phyloP scores from a whole-genome alignment of 2,329 filamentous ascomycete genomes.

The Beauveria bassiana region DNA sequence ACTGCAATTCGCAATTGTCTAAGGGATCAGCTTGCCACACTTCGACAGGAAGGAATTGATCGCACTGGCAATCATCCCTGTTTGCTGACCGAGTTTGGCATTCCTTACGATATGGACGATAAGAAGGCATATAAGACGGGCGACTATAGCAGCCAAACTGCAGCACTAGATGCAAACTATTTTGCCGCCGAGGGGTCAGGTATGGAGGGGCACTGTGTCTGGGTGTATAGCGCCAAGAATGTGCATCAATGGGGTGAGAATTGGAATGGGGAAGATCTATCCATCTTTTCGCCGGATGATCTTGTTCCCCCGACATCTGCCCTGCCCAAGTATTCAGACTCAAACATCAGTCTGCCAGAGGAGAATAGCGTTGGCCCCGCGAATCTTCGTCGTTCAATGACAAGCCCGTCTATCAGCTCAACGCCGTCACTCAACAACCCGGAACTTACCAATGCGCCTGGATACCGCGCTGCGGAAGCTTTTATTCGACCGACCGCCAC shows the following conservation, averaged over 20 bases:
- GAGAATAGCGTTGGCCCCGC: conserved; percentile 59
- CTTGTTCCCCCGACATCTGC: conserved; percentile 48
- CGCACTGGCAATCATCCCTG: conserved; percentile 84
- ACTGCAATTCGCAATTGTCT: conserved; percentile 91
- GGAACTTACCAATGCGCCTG: conserved; percentile 55
- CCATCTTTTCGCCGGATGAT: conserved; percentile 82
- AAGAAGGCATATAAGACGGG: conserved; percentile 93
- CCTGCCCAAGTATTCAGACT: conserved; percentile 37
- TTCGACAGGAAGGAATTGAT: conserved; percentile 80
- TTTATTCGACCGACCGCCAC: conserved; percentile 83
- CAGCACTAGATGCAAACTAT: conserved; percentile 93
- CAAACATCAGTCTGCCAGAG: conserved; percentile 37
- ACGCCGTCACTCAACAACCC: conserved; percentile 43
- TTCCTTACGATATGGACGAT: conserved; percentile 98
- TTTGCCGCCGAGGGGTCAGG: conserved; percentile 80
- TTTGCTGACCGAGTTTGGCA: conserved; percentile 89
- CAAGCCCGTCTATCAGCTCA: conserved; percentile 58
- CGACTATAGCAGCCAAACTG: conserved; percentile 85
- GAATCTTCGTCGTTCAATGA: conserved; percentile 69
- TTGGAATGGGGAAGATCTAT: conserved; percentile 97
- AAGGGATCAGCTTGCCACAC: conserved; percentile 73
- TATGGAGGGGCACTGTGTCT: conserved; percentile 80
- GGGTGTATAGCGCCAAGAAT: conserved; percentile 80
- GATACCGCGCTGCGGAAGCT: conserved; percentile 85
- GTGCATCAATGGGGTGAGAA: conserved; percentile 83